Conservation (phyloP, 176 grass and related monocot species). For the Neostapfia colusana region DNA sequence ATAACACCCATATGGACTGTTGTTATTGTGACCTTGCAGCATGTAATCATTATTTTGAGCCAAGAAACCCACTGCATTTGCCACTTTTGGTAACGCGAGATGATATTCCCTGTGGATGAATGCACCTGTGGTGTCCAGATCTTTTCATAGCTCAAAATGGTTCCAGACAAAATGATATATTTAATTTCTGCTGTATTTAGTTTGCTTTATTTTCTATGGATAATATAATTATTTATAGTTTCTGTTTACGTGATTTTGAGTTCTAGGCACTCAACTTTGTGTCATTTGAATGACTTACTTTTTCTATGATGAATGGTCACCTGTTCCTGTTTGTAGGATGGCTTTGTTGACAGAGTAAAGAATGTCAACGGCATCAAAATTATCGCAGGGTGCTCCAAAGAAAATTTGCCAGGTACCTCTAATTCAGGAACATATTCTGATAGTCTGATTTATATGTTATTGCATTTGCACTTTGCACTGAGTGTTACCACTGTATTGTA, state of each 20-base stretch:
- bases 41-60: background rate
- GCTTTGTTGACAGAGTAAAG: slow-evolving; percentile 16
- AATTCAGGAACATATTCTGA: slow-evolving; percentile 23
- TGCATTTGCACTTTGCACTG: slow-evolving; percentile 36
- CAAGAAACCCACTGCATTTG: background rate
- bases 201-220: background rate
- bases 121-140: background rate
- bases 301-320: slow-evolving; percentile 26
- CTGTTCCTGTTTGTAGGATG: slow-evolving; percentile 32
- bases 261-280: background rate
- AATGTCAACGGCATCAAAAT: slow-evolving; percentile 48
- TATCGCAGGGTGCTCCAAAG: slow-evolving; percentile 39
- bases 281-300: background rate
- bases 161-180: background rate
- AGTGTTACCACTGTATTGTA: slow-evolving; percentile 40
- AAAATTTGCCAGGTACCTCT: slow-evolving; percentile 49
- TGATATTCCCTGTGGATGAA: slow-evolving; percentile 20
- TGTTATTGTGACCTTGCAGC: background rate
- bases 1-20: background rate
- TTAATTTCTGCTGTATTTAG: slow-evolving; percentile 1
- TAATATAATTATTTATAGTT: background rate
- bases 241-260: slow-evolving; percentile 1
- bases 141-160: slow-evolving; percentile 23
- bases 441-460: slow-evolving; percentile 28
- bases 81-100: background rate